Evolutionary conservation across 2,329 filamentous ascomycete species (phyloP).

Genomic region (Rhynchosporium graminicola): DNA sequence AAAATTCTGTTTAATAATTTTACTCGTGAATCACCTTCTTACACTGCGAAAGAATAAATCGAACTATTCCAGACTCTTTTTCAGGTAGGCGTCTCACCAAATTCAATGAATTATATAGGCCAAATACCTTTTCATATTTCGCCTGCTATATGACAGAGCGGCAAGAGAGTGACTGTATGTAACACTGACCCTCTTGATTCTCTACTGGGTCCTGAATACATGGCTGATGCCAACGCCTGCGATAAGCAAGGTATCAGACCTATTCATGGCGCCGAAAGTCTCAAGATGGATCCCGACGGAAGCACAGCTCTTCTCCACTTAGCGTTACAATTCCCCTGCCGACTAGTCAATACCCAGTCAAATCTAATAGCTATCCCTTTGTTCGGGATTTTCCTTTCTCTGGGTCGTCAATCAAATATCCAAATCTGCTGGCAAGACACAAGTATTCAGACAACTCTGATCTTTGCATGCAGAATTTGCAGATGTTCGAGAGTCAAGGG

Average conservation of each 20-base stretch:
- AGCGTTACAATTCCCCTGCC: slow-evolving; percentile 24
- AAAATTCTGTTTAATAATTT: background rate
- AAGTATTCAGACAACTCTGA: slow-evolving; percentile 21
- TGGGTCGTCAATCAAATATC: slow-evolving; percentile 27
- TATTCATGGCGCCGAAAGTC: slow-evolving; percentile 30
- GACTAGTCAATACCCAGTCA: background rate
- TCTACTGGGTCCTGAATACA: background rate
- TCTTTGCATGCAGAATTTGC: background rate
- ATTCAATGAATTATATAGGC: background rate
- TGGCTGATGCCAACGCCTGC: slow-evolving; percentile 18
- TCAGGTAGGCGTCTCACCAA: background rate
- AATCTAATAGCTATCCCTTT: background rate
- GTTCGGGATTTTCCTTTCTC: slow-evolving; percentile 16
- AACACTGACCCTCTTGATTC: background rate
- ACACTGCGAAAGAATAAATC: background rate
- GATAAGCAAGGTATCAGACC: slow-evolving; percentile 16
- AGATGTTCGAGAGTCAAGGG: slow-evolving; percentile 9
- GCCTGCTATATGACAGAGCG: background rate
- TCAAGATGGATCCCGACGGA: slow-evolving; percentile 29
- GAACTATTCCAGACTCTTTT: background rate
- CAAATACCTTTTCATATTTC: background rate
- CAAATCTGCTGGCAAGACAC: slow-evolving; percentile 24
- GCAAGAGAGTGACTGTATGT: background rate
- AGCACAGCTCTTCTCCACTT: slow-evolving; percentile 30
- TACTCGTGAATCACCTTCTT: background rate